These are phyloP conservation scores for Corylus avellana DNA, from an alignment of 306 rosid species.

Conservation along the genomic window DNA sequence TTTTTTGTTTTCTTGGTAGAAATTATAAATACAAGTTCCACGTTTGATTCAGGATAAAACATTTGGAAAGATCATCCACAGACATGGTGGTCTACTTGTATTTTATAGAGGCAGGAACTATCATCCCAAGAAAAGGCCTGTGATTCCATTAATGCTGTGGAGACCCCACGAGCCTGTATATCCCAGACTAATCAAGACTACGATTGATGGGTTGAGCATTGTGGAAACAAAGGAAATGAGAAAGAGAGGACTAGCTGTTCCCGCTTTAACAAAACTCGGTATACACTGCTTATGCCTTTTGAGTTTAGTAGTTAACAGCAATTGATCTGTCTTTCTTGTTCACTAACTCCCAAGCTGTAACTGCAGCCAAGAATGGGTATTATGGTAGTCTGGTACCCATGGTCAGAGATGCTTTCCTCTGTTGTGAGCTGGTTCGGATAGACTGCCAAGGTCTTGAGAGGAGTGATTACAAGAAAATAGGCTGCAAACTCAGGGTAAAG, in stretches of 20 bases:
- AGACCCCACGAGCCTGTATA: constrained; percentile 86
- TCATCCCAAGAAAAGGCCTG: constrained; percentile 66
- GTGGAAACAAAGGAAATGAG: constrained; percentile 88
- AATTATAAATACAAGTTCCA: constrained; percentile 9
- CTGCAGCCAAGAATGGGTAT: constrained; percentile 88
- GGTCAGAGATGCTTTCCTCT: constrained; percentile 91
- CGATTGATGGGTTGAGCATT: constrained; percentile 81
- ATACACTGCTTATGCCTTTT: neutral
- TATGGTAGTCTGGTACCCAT: constrained; percentile 77
- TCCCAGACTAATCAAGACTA: constrained; percentile 86
- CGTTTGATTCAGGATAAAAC: constrained; percentile 75
- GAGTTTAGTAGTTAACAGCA: constrained; percentile 12
- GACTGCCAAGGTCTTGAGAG: constrained; percentile 84
- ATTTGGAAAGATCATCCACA: constrained; percentile 76
- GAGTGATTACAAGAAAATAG: constrained; percentile 95
- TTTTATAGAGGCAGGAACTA: constrained; percentile 88
- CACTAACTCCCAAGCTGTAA: constrained; percentile 27
- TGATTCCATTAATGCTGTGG: constrained; percentile 92
- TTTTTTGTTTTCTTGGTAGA: constrained; percentile 14
- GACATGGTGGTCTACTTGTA: constrained; percentile 77
- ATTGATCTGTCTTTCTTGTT: constrained; percentile 2
- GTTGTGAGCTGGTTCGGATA: constrained; percentile 71
- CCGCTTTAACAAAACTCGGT: constrained; percentile 88
- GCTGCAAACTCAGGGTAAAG: constrained; percentile 88
- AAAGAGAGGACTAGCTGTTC: constrained; percentile 79